Base-by-base conservation (phyloP, 495 filamentous ascomycete species). In the Schizothecium vesticola region DNA sequence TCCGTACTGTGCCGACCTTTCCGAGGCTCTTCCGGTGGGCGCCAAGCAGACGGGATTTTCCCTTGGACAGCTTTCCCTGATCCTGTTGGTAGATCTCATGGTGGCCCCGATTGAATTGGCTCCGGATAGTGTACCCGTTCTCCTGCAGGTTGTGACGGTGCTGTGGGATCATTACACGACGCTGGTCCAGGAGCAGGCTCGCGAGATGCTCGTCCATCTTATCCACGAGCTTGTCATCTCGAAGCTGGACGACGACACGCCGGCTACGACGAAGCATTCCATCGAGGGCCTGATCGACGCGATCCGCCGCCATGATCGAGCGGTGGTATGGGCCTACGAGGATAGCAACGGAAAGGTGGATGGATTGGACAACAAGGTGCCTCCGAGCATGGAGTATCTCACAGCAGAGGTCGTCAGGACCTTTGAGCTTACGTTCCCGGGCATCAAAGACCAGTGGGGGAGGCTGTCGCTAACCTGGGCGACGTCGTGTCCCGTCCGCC, bases 211-310 rank as follows among this genome's bases (percentile, higher is more conserved):
- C 19, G 93, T 99, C 33, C 95, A 99, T 81, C 85, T 99, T 10
- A 97, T 99, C 60, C 95, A 99, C 73, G 96, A 98, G 75, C 85
- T 99, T 19, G 91, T 99, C 29, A 93, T 97, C 51, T 95, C 96
- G 1, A 91, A 90, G 67, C 86, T 97, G 58, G 92, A 94, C 67
- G 91, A 97, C 66, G 83, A 88, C 64, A 86, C 85, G 7, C 84
- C 87, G 0, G 73, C 77, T 1, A 85, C 87, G 10, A 88, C 85
- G n/a, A 92, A 91, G 70, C 84, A 87, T 64, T 83, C 86, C 1
- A 92, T 97, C 63, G 91, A 98, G 75, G 87, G 91, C 66, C 90
- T 98, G 73, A 91, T 98, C 66, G 96, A 99, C 73, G 90, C 87
- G 13, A 91, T 99, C 67, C 90, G 95, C 8, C 89, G 90, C 51